Evolutionary conservation across 306 rosid species (phyloP).

Genomic region (Ormosia emarginata): DNA sequence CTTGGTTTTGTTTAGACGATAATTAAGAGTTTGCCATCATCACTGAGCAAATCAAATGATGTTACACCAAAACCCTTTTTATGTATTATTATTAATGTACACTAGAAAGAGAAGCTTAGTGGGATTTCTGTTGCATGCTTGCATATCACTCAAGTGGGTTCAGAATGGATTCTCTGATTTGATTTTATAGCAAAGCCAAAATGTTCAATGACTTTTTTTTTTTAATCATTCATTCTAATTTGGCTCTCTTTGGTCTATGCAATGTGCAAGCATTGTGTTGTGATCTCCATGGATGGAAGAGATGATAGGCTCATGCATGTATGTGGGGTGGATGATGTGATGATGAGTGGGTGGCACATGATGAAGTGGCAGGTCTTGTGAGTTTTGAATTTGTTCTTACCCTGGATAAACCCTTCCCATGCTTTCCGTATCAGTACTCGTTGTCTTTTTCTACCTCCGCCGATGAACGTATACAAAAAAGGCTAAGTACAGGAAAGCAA

Average conservation of each 20-base stretch:
- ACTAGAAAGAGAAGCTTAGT: conserved; percentile 26
- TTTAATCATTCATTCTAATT: neutral
- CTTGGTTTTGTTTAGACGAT: conserved; percentile 21
- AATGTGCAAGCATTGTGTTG: neutral
- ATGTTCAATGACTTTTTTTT: neutral
- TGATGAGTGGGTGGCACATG: conserved; percentile 1
- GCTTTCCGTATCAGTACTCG: conserved; percentile 27
- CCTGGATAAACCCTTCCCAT: conserved; percentile 31
- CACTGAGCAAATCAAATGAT: conserved; percentile 23
- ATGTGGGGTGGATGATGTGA: conserved; percentile 7
- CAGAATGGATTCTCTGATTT: conserved; percentile 38
- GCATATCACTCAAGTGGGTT: conserved; percentile 35
- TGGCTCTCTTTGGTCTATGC: neutral
- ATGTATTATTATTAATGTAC: neutral
- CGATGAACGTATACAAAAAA: conserved; percentile 2
- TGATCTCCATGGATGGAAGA: neutral
- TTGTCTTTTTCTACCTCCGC: conserved; percentile 33
- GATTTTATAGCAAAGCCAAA: conserved; percentile 16
- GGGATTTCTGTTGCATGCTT: conserved; percentile 37
- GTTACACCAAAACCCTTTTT: conserved; percentile 20
- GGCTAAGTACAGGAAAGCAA: neutral
- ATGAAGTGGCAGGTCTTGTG: conserved; percentile 29
- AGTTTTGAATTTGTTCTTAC: conserved; percentile 39
- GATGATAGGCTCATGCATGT: conserved; percentile 2
- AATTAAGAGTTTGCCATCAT: conserved; percentile 16